Evolutionary conservation across 345 rosid species (phyloP), one percentile per base, ranked within the genome.

Genomic region (Cardamine resedifolia): DNA sequence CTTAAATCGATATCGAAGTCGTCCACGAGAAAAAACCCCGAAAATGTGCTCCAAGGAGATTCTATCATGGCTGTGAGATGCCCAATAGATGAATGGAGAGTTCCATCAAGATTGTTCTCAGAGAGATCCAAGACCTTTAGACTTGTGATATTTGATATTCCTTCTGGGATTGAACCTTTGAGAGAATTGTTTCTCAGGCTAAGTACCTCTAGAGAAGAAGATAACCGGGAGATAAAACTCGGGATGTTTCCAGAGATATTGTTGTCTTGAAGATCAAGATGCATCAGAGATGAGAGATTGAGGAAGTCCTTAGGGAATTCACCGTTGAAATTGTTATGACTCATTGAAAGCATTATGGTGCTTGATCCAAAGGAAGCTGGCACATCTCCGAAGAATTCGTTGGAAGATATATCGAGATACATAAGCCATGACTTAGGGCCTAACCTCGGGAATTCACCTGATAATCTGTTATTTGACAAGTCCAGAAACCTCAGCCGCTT

Each of bases 211-310:
- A 84, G 66, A 27, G 49, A 47, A 33, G 80, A 58, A 7, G 83
- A 68, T 9, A 82, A 15, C 41, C 27, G 64, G 23, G 66, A 74
- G 41, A 75, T 38, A 10, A 64, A 44, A 28, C 15, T 38, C 31
- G 81, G 82, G 23, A 80, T 52, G 12, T 70, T 60, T 16, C 83
- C 83, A 4, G 64, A 61, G 41, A 84, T 74, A 3, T 51, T 73
- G 52, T 78, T 82, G 67, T 72, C 80, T 15, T 80, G 80, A 55
- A 82, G 79, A n/a, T 80, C 87, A 68, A 84, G 82, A 64, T 70
- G 63, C 5, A 34, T 1, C 24, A 84, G 76, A 49, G 0, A 8
- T 7, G 21, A 58, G 24, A 78, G 68, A 0, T 52, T 61, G 16
- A 19, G 62, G 1, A 81, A 53, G 36, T 51, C 68, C 20, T 61